Evolutionary conservation across 768 basidiomycete species (phyloP).

Genomic region (Termitomyces bulborhizus): DNA sequence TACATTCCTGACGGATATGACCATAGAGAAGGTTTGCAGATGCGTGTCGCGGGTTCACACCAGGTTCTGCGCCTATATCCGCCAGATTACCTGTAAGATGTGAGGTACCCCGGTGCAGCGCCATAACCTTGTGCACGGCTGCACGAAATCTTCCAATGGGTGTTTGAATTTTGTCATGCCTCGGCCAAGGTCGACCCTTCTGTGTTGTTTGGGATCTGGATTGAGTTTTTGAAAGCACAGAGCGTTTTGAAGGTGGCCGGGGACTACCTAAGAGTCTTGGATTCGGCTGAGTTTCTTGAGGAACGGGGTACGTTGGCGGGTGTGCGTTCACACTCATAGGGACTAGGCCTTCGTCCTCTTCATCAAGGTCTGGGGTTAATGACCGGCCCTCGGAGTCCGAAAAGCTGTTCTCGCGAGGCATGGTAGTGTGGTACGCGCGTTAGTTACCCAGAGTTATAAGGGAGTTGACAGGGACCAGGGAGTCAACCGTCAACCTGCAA

Average conservation of each 20-base stretch:
- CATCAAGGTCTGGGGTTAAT: conserved; percentile 58
- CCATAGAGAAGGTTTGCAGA: conserved; percentile 51
- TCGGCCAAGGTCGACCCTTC: conserved; percentile 10
- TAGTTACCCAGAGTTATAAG: not conserved
- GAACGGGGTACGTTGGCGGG: not conserved
- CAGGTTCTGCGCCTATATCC: conserved; percentile 62
- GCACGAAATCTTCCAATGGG: conserved; percentile 49
- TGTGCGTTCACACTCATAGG: conserved; percentile 16
- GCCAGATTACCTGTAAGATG: conserved; percentile 22
- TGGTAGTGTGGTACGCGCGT: conserved; percentile 16
- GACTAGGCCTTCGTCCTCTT: conserved; percentile 14
- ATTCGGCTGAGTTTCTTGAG: not conserved
- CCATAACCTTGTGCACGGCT: conserved; percentile 56
- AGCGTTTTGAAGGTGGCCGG: conserved; percentile 9
- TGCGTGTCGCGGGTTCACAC: conserved; percentile 59
- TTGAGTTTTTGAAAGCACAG: conserved; percentile 7
- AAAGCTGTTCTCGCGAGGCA: conserved; percentile 67
- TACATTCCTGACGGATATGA: conserved; percentile 52
- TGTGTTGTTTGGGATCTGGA: conserved; percentile 3
- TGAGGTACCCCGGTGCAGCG: conserved; percentile 49
- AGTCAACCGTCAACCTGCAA: not conserved
- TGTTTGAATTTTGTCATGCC: conserved; percentile 13
- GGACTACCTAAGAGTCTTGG: not conserved
- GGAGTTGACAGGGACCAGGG: not conserved
- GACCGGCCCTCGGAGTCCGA: conserved; percentile 61